Evolutionary conservation across 495 filamentous ascomycete genomes (phyloP).

Genomic region (Xylaria castorea): DNA sequence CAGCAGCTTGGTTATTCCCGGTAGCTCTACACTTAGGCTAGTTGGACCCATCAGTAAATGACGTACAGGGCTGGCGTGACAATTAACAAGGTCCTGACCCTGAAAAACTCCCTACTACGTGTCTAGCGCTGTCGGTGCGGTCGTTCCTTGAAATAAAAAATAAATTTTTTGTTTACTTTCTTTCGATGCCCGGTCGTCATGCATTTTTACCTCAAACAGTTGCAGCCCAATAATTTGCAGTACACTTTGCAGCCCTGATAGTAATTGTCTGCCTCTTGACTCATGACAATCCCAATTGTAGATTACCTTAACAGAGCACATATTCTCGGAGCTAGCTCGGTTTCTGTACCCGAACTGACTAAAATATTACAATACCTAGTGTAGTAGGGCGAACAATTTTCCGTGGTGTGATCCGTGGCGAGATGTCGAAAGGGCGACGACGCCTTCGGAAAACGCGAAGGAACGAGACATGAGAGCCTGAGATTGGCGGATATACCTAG

Average conservation of each 20-base stretch:
- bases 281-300: neutral
- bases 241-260: neutral
- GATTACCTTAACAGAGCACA: neutral
- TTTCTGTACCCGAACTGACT: neutral
- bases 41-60: neutral
- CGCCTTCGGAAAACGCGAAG: neutral
- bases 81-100: slow-evolving; percentile 2
- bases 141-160: neutral
- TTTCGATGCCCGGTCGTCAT: neutral
- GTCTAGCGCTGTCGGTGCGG: neutral
- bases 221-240: neutral
- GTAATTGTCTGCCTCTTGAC: neutral
- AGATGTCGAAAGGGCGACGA: neutral
- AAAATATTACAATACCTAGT: neutral
- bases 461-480: slow-evolving; percentile 3
- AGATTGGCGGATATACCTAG: slow-evolving; percentile 9
- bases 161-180: neutral
- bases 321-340: neutral
- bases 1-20: slow-evolving; percentile 9
- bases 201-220: neutral
- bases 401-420: neutral
- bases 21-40: neutral
- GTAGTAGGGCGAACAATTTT: neutral
- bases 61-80: slow-evolving; percentile 9
- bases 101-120: neutral